Evolutionary conservation across 441 rosid genomes (phyloP).

Genomic region (Bocquillonia castaneifolia): DNA sequence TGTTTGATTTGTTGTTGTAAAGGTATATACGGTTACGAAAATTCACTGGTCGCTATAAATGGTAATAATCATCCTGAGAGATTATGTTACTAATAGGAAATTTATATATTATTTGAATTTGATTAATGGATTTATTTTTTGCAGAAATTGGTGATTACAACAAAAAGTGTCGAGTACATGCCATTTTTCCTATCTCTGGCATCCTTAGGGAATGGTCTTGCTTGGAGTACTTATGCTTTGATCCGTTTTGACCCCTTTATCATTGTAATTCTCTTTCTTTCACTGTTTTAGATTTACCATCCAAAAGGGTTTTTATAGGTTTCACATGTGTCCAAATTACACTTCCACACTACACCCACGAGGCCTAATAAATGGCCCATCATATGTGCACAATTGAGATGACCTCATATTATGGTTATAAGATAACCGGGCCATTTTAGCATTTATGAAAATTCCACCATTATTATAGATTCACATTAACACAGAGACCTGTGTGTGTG

Average conservation of each 20-base stretch:
- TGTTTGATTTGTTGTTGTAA: background rate
- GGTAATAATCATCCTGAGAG: background rate
- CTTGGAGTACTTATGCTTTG: constrained; percentile 75
- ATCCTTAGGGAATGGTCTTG: constrained; percentile 56
- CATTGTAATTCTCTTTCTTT: constrained; percentile 33
- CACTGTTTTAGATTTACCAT: too few species aligned
- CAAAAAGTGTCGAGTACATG: constrained; percentile 92
- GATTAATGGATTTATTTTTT: background rate
- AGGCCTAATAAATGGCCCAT: too few species aligned
- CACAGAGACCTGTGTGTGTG: background rate
- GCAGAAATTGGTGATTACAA: constrained; percentile 73
- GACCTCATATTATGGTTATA: too few species aligned
- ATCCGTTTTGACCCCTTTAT: constrained; percentile 69
- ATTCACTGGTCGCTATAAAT: background rate
- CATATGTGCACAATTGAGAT: too few species aligned
- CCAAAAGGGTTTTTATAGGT: too few species aligned
- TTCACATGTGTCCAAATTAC: too few species aligned
- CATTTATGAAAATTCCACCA: too few species aligned
- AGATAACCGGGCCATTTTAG: too few species aligned
- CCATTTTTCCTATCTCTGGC: constrained; percentile 73
- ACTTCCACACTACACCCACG: too few species aligned
- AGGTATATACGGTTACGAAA: too few species aligned
- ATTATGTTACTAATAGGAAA: background rate
- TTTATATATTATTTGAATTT: background rate
- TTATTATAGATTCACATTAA: too few species aligned